Base-by-base conservation (phyloP, 2,329 filamentous ascomycete genomes). In the Cadophora sp. region DNA sequence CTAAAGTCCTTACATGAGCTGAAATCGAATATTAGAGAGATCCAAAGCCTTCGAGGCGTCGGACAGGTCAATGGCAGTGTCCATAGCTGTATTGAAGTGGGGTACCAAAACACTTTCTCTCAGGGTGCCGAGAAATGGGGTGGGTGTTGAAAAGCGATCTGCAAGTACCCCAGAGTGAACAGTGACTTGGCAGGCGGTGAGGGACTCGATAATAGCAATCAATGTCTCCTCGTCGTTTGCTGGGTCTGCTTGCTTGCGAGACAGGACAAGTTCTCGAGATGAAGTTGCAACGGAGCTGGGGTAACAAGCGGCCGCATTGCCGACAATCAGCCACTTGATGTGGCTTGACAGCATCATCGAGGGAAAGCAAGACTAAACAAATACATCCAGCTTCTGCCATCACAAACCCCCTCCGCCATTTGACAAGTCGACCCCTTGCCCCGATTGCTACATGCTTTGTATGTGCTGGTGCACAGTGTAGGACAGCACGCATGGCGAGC, bases 1-100 rank as follows among this genome's bases (percentile, higher is more conserved):
- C 20, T 13, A 22, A 27, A 24, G 5, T 33, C 39, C 87, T 80
- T 81, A 96, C 94, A 97, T 96, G 70, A 97, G 83, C 80, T 97
- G 93, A 80, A 93, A 97, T 70, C 96, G 92, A 78, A 98, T 99
- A 77, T 96, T 93, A 70, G 89, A 86, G 59, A 99, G 87, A 78
- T 98, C 94, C 75, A 99, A 83, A 18, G 95, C 94, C 82, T 93
- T 92, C 72, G 88, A 88, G 76, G 90, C 87, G 80, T 98, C 92
- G 47, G 89, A 92, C 68, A 97, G 88, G 79, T 97, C 94, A 76
- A 98, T 93, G 58, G 93, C 88, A 20, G 92, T 85, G 79, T 99
- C 96, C 96, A 99, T 99, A 70, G 7, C 80, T 70, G 55, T 36
- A 27, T 20, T 47, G 11, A 18, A 27, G 36, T 30, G 36, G 22